Evolutionary conservation across 805 yeast genomes (phyloP).

Genomic region (Suhomyces tanzawaensis): DNA sequence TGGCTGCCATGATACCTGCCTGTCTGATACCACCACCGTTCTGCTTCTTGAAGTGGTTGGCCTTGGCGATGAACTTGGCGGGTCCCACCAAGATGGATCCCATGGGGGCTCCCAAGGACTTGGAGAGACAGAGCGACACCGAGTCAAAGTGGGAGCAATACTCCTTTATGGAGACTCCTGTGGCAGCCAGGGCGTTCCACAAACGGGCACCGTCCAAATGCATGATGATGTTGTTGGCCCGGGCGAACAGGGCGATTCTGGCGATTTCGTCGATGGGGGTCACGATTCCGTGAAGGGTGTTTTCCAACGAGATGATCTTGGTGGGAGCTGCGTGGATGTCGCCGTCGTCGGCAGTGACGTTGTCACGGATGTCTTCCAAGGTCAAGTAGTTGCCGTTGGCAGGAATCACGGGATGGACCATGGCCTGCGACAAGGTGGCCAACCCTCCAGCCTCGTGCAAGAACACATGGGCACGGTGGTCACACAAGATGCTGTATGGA

Average conservation of each 20-base stretch:
- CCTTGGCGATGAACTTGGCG: constrained; percentile 55
- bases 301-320: constrained; percentile 77
- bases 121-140: constrained; percentile 86
- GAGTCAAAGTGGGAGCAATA: constrained; percentile 80
- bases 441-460: constrained; percentile 88
- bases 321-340: constrained; percentile 91
- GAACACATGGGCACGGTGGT: constrained; percentile 80
- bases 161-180: constrained; percentile 64
- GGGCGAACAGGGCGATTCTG: constrained; percentile 69
- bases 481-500: constrained; percentile 83
- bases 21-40: constrained; percentile 94
- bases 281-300: constrained; percentile 81
- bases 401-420: constrained; percentile 84
- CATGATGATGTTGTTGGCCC: constrained; percentile 52
- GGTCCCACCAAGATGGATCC: constrained; percentile 84
- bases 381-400: constrained; percentile 74
- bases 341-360: constrained; percentile 66
- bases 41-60: constrained; percentile 86
- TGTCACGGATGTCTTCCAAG: constrained; percentile 69
- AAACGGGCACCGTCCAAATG: constrained; percentile 96
- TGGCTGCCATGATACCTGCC: constrained; percentile 73
- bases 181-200: constrained; percentile 83
- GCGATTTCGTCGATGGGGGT: constrained; percentile 76
- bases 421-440: constrained; percentile 85
- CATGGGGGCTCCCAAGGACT: constrained; percentile 90